Base-by-base conservation (phyloP, 169 alveolate species). In the Plasmodium vivax region DNA sequence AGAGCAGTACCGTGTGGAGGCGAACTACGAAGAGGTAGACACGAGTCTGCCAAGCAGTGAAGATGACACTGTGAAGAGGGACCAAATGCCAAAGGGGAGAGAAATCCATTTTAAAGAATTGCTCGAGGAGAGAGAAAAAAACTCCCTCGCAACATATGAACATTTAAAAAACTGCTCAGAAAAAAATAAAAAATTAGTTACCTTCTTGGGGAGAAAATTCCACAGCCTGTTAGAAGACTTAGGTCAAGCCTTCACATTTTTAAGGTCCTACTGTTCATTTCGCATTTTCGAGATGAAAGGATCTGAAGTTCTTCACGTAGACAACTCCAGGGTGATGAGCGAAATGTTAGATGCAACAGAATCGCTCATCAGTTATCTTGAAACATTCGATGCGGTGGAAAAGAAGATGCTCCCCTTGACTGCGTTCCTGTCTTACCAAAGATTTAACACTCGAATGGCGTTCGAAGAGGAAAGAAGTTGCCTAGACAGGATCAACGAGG, bases 281-380 rank as follows among this genome's bases (percentile, higher is more conserved):
- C 94, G 94, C 34, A 58, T 90, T 30, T 90, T 87, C 27, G 94
- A 90, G 51, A 74, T 38, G 34, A 90, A 90, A 43, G 83, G 92
- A 58, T 79, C 77, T 9, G 74, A 43, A 2, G 9, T 16, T 38
- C 47, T 90, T 9, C 43, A 56, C 30, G 47, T 81, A 43, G 75
- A 81, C 34, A 81, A 90, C 47, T 82, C 83, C 19, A 80, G 47
- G 72, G 19, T 51, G 12, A 80, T 90, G 82, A 80, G 84, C 14
- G 38, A 36, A 41, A 51, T 90, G 45, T 47, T 80, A 62, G 94
- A 90, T 43, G 23, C 72, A 58, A 90, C 94, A 5, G 82, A 45
- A 32, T 80, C 71, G 14, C 58, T 90, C 51, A 90, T 90, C 36
- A 79, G 81, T 19, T 58, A 38, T 34, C 34, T 90, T 1, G 84